phyloP scores from a whole-genome alignment of 805 yeast species.

The Candida caryicola region DNA sequence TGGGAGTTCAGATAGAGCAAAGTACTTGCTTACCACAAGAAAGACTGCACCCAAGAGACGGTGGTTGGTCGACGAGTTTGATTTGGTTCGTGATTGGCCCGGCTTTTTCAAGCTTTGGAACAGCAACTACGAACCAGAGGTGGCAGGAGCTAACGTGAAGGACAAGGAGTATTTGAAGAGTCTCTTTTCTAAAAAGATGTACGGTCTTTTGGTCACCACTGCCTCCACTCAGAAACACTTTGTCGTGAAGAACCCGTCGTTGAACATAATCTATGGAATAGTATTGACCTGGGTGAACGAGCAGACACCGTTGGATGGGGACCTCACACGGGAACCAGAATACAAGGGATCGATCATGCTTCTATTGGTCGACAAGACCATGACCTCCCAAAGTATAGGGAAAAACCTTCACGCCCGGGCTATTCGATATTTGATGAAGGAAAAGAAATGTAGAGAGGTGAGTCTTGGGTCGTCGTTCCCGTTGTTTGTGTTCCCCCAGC shows the following conservation, averaged over 20 bases:
- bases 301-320: constrained; percentile 9
- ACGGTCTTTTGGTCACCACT: constrained; percentile 28
- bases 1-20: background rate
- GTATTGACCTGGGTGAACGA: constrained; percentile 52
- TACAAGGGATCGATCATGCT: constrained; percentile 42
- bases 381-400: constrained; percentile 54
- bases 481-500: constrained; percentile 33
- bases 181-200: constrained; percentile 27
- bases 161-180: constrained; percentile 25
- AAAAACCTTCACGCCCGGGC: constrained; percentile 53
- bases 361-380: constrained; percentile 51
- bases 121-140: constrained; percentile 27
- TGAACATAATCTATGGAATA: constrained; percentile 53
- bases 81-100: constrained; percentile 49
- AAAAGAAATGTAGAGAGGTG: constrained; percentile 38
- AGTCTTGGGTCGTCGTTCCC: constrained; percentile 50
- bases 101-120: constrained; percentile 45
- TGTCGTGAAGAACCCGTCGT: constrained; percentile 54
- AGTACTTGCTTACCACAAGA: constrained; percentile 3
- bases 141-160: constrained; percentile 14
- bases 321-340: constrained; percentile 10
- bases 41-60: constrained; percentile 30
- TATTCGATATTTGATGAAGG: constrained; percentile 45
- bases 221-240: constrained; percentile 43
- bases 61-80: constrained; percentile 61